A percentile compares a stretch with the other conserved stretches of the same genome.
phyloP scores from a whole-genome alignment of 768 basidiomycete species.

The Pleurotus pulmonarius region DNA sequence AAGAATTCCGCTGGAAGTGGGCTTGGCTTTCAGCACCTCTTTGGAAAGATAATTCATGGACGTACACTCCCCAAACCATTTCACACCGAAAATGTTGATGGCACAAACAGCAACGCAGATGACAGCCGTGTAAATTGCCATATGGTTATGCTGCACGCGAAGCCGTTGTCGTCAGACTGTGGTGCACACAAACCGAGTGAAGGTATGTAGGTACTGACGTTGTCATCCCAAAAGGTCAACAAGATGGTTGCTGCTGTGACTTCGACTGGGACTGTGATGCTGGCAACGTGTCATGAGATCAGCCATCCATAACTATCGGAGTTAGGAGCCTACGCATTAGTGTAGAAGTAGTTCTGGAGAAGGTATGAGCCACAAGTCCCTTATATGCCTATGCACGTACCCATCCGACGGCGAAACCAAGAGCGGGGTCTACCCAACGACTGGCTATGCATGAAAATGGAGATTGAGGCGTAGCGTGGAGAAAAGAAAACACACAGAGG shows the following conservation, averaged over 20 bases:
- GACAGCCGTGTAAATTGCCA: slow-evolving; percentile 54
- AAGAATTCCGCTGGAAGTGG: slow-evolving; percentile 52
- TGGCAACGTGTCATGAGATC: too few relatives aligned
- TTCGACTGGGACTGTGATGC: slow-evolving; percentile 52
- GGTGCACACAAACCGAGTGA: too few relatives aligned
- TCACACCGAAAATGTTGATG: slow-evolving; percentile 72
- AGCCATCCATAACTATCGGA: too few relatives aligned
- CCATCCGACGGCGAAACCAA: slow-evolving; percentile 58
- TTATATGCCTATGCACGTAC: slow-evolving; percentile 22
- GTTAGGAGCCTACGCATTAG: slow-evolving; percentile 28
- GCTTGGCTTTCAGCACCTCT: neutral
- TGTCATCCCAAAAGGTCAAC: slow-evolving; percentile 67
- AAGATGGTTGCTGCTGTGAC: slow-evolving; percentile 69
- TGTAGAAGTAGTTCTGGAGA: slow-evolving; percentile 32
- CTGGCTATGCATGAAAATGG: slow-evolving; percentile 28
- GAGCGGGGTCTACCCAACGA: slow-evolving; percentile 56
- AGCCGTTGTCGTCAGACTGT: too few relatives aligned
- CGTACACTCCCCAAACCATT: slow-evolving; percentile 25
- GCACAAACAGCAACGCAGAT: slow-evolving; percentile 53
- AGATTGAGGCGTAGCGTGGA: neutral
- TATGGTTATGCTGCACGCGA: slow-evolving; percentile 33
- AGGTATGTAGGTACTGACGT: slow-evolving; percentile 34
- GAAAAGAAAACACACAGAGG: neutral
- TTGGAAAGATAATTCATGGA: slow-evolving; percentile 4
- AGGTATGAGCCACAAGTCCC: too few relatives aligned